phyloP scores from a whole-genome alignment of 495 filamentous ascomycete species.

The Lentithecium fluviatile region DNA sequence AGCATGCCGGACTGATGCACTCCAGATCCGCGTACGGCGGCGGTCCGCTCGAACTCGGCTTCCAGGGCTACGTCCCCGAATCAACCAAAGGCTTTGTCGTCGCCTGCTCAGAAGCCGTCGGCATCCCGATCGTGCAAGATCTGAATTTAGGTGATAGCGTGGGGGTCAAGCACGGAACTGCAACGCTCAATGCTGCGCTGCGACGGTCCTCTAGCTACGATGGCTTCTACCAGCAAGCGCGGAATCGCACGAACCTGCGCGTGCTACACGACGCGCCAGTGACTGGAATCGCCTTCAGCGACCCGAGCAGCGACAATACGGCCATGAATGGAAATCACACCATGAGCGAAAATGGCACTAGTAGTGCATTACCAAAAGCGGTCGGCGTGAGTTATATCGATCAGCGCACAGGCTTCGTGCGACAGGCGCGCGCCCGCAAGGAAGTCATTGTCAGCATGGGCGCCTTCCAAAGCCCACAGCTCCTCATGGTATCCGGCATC shows the following conservation, averaged over 20 bases:
- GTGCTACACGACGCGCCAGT: background rate
- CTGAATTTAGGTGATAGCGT: constrained; percentile 4
- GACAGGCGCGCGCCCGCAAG: background rate
- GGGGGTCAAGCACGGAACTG: constrained; percentile 7
- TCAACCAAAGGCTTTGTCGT: no score
- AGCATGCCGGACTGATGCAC: no score
- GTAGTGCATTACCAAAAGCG: no score
- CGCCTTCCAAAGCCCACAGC: background rate
- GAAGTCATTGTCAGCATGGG: background rate
- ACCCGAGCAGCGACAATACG: no score
- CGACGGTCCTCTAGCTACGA: constrained; percentile 16
- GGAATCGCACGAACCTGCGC: constrained; percentile 1
- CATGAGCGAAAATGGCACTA: no score
- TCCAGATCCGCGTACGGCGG: no score
- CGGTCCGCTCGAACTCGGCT: no score
- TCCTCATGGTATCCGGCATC: background rate
- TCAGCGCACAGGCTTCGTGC: background rate
- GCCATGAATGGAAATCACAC: no score
- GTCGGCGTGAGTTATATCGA: background rate
- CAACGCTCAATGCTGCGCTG: background rate
- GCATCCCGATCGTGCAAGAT: no score
- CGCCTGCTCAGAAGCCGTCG: no score
- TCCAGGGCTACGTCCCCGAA: no score
- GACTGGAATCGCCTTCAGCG: no score
- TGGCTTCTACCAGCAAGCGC: constrained; percentile 14